Evolutionary conservation across 441 rosid genomes (phyloP).

Genomic region (Gossypium gossypioides): DNA sequence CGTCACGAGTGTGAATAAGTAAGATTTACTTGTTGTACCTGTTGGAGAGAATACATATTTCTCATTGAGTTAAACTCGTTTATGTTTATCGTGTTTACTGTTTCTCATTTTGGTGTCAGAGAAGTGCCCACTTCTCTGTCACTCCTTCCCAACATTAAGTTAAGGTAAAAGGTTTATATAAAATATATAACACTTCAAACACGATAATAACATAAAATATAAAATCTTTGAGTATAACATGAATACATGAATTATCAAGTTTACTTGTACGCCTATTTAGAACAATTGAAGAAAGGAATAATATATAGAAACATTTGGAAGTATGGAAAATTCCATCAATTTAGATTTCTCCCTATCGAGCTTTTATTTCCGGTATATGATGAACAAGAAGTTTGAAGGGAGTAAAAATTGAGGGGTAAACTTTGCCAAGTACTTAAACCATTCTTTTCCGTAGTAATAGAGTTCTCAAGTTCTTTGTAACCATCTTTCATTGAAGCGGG

Average conservation of each 20-base stretch:
- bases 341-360: neutral
- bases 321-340: neutral
- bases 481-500: neutral
- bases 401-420: neutral
- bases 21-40: too few species aligned
- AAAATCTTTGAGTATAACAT: neutral
- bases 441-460: neutral
- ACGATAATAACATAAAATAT: neutral
- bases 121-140: too few species aligned
- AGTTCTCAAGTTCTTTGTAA: neutral
- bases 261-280: neutral
- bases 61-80: too few species aligned
- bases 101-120: too few species aligned
- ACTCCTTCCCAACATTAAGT: too few species aligned
- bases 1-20: too few species aligned
- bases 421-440: neutral
- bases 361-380: neutral
- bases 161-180: neutral
- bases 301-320: neutral
- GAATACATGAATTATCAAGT: neutral
- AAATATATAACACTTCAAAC: neutral
- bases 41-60: too few species aligned
- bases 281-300: neutral
- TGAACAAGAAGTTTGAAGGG: neutral
- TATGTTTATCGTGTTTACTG: too few species aligned